Percentiles rank a stretch among this genome's conserved stretches.
Conservation (phyloP, 331 rosid genomes). For the Prunus yedoensis region DNA sequence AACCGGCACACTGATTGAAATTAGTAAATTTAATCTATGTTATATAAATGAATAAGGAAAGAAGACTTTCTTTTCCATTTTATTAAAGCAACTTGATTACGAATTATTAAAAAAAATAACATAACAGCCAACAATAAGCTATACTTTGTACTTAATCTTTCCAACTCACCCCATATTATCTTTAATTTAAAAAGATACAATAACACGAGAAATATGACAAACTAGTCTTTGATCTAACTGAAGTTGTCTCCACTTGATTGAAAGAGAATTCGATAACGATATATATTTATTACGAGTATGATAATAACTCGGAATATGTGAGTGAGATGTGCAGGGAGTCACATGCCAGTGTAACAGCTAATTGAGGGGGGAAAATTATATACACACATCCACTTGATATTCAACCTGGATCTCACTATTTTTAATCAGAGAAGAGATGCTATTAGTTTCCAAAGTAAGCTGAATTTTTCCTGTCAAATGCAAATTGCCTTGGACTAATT, state of each 20-base stretch:
- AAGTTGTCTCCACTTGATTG: too few species aligned
- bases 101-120: not conserved
- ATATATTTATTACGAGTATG: too few species aligned
- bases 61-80: conserved; percentile 24
- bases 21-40: conserved; percentile 4
- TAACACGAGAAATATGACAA: not conserved
- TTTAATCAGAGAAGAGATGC: too few species aligned
- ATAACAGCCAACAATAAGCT: conserved; percentile 19
- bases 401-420: too few species aligned
- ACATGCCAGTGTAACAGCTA: too few species aligned
- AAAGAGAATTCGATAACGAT: too few species aligned
- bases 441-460: not conserved
- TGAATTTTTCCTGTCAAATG: not conserved
- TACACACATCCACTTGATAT: not conserved
- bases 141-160: conserved; percentile 9
- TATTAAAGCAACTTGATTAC: conserved; percentile 24
- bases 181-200: not conserved
- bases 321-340: too few species aligned
- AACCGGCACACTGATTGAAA: conserved; percentile 20
- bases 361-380: not conserved
- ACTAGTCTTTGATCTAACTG: too few species aligned
- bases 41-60: not conserved
- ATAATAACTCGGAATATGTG: too few species aligned
- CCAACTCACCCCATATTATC: conserved; percentile 9
- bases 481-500: not conserved